Evolutionary conservation across 176 grass and related monocot genomes (phyloP).

Genomic region (Thinopyrum elongatum): DNA sequence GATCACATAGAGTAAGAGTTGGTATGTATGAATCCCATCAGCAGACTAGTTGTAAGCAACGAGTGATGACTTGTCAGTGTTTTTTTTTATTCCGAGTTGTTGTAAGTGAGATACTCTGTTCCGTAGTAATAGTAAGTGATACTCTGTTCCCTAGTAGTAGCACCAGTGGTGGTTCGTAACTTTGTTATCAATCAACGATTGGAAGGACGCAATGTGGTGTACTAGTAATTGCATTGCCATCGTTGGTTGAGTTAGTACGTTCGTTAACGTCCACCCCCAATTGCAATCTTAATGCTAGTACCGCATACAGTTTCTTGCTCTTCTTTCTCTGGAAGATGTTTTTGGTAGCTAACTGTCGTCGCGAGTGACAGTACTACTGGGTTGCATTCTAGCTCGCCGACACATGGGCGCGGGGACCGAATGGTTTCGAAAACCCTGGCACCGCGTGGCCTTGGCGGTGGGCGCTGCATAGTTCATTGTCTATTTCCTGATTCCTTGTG

Average conservation of each 20-base stretch:
- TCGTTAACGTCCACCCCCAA: no score
- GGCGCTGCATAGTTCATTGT: neutral
- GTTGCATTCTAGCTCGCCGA: neutral
- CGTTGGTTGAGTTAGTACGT: no score
- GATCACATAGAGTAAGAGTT: conserved; percentile 18
- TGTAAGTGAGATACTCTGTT: no score
- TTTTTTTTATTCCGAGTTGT: neutral
- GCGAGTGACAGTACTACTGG: no score
- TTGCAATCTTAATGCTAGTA: no score
- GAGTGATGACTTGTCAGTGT: neutral
- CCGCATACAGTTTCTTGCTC: no score
- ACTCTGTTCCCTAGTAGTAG: neutral
- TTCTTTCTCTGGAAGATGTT: no score
- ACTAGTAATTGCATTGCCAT: no score
- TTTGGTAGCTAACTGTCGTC: no score
- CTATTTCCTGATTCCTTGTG: neutral
- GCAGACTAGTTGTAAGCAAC: neutral
- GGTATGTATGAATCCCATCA: neutral
- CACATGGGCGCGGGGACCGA: no score
- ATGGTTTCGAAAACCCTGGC: no score
- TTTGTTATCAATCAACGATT: neutral
- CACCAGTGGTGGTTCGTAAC: neutral
- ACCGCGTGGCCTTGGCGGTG: neutral
- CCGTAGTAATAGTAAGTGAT: no score
- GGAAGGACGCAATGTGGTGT: conserved; percentile 9